These are phyloP conservation scores for Cercospora zeina DNA, from an alignment of 2,329 filamentous ascomycete species.

Conservation along the genomic window DNA sequence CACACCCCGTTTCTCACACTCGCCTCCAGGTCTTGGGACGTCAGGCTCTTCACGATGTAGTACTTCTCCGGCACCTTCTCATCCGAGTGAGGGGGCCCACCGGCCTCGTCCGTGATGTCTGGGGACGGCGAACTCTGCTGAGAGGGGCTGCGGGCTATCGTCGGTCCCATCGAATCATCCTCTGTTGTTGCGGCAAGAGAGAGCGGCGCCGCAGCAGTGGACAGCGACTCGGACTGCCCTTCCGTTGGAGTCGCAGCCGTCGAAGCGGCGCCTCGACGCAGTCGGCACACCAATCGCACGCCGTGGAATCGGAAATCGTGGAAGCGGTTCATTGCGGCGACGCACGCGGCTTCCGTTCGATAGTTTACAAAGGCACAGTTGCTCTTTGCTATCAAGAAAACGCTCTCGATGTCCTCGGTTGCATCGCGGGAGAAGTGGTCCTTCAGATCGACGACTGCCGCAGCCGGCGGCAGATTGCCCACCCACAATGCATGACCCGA, in stretches of 20 bases:
- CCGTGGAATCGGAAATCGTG: conserved; percentile 89
- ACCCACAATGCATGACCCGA: conserved; percentile 93
- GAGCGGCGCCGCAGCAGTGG: conserved; percentile 23
- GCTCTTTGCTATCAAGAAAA: conserved; percentile 94
- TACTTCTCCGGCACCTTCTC: conserved; percentile 67
- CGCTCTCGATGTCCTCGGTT: conserved; percentile 72
- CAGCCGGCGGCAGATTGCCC: conserved; percentile 84
- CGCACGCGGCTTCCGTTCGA: conserved; percentile 73
- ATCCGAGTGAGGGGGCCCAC: conserved; percentile 11
- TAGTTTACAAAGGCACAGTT: conserved; percentile 98
- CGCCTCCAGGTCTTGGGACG: conserved; percentile 82
- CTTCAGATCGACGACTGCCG: conserved; percentile 79
- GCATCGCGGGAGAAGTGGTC: conserved; percentile 84
- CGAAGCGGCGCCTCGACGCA: conserved; percentile 56
- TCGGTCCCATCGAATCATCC: conserved; percentile 25
- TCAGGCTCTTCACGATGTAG: conserved; percentile 91
- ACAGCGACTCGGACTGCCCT: conserved; percentile 28
- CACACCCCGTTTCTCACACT: conserved; percentile 87
- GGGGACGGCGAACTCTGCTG: conserved; percentile 11
- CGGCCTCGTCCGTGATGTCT: neutral
- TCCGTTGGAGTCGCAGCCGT: conserved; percentile 20
- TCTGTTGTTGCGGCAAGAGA: conserved; percentile 3
- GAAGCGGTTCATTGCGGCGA: conserved; percentile 75
- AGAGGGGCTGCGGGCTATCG: conserved; percentile 30
- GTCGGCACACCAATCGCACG: conserved; percentile 78